A percentile compares a stretch with the other conserved stretches of the same genome.
Evolutionary conservation across 1,139 yeast species (phyloP).

Genomic region (Blastobotrys capitulatus): DNA sequence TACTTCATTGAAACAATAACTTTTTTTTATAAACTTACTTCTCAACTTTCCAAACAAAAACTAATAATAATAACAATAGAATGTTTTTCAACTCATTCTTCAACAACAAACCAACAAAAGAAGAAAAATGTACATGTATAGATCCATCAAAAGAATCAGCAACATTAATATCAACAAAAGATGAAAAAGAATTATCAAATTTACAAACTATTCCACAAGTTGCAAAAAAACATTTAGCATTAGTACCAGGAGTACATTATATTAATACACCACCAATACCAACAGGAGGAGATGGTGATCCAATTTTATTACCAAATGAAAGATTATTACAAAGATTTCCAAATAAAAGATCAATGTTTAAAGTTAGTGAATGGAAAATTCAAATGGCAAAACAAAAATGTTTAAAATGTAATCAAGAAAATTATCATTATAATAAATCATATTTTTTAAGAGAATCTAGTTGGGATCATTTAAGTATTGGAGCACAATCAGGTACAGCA

Average conservation of each 20-base stretch:
- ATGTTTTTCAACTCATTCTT: background rate
- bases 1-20: too few relatives aligned
- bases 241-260: constrained; percentile 6
- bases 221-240: constrained; percentile 10
- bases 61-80: background rate
- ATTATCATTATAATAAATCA: background rate
- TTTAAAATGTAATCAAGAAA: constrained; percentile 12
- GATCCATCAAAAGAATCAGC: constrained; percentile 8
- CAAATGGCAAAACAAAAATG: constrained; percentile 18
- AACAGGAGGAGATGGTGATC: constrained; percentile 16
- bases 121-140: constrained; percentile 3
- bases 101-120: background rate
- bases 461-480: constrained; percentile 22
- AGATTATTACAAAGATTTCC: constrained; percentile 28
- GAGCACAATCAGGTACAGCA: constrained; percentile 24
- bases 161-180: background rate
- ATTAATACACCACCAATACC: constrained; percentile 13
- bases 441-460: constrained; percentile 12
- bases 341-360: constrained; percentile 18
- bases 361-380: constrained; percentile 16
- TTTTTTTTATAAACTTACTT: too few relatives aligned
- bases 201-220: constrained; percentile 6
- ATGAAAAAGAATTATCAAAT: background rate
- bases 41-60: too few relatives aligned
- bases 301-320: constrained; percentile 31